Evolutionary conservation across 805 yeast genomes (phyloP).

Genomic region (Nakazawaea holstii): DNA sequence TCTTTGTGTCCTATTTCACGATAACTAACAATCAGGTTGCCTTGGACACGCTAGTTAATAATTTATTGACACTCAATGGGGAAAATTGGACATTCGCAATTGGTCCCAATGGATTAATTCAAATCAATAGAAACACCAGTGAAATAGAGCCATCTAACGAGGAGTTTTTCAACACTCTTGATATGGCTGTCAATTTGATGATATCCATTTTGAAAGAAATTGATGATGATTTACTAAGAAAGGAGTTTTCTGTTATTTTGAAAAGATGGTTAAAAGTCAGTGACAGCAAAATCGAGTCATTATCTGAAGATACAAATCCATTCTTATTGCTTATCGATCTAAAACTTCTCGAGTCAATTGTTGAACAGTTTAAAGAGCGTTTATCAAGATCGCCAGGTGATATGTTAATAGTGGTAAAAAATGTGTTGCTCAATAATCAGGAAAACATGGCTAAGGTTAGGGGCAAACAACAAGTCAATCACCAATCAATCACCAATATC

Average conservation of each 20-base stretch:
- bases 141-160: slow-evolving; percentile 16
- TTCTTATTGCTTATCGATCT: slow-evolving; percentile 52
- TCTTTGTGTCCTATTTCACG: slow-evolving; percentile 30
- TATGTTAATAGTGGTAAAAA: slow-evolving; percentile 43
- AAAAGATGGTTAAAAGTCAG: slow-evolving; percentile 50
- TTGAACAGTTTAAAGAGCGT: slow-evolving; percentile 51
- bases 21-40: slow-evolving; percentile 16
- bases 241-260: slow-evolving; percentile 45
- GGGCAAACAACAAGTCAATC: background rate
- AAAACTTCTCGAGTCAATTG: slow-evolving; percentile 57
- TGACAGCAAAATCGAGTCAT: slow-evolving; percentile 7
- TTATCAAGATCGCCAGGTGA: slow-evolving; percentile 53
- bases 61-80: slow-evolving; percentile 26
- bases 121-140: slow-evolving; percentile 16
- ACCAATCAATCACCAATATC: background rate
- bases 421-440: slow-evolving; percentile 30
- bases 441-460: slow-evolving; percentile 18
- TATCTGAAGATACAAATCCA: slow-evolving; percentile 35
- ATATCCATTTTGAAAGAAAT: slow-evolving; percentile 42
- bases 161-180: slow-evolving; percentile 38
- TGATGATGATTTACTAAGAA: slow-evolving; percentile 40
- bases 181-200: slow-evolving; percentile 34
- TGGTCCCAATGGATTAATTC: slow-evolving; percentile 32
- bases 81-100: slow-evolving; percentile 34
- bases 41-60: slow-evolving; percentile 28